Evolutionary conservation across 768 basidiomycete genomes (phyloP), one percentile per base, ranked within the genome.

Genomic region (Pleurotus ostreatus): DNA sequence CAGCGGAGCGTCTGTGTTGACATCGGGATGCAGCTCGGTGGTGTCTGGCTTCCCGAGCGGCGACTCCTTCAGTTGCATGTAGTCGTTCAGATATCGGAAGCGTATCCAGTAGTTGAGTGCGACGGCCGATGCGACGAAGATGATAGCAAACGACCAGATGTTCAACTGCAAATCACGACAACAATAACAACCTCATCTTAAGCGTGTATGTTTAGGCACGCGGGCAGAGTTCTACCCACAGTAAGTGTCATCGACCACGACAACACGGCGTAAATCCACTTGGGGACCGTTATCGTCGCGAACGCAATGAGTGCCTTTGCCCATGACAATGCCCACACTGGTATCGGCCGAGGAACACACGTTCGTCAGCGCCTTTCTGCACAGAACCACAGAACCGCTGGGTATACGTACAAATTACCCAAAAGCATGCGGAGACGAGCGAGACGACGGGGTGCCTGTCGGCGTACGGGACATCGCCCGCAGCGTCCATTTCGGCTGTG

Each of bases 161-260:
- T 92, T 92, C 46, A 98, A 81, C 85, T 95, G 39, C 11, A 44
- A 15, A 43, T 13, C 41, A 16, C 56, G 20, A 25, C 34, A 48
- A n/a, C 22, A 49, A 46, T 4, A 11, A 34, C 9, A 34, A 34
- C 9, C 30, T 11, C 8, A 34, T 9, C 30, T 34, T 34, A 58
- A 44, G 16, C 55, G 48, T 5, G 55, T 57, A 55, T 58, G 23
- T 47, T 25, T 46, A 53, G 9, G 20, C 26, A 30, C 51, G 38
- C 46, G 20, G 30, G 38, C 6, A 15, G 53, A 57, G 5, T 20
- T 22, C 30, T 12, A 64, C 83, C 46, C 65, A 92, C 92, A 55
- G 91, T 93, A 61, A 94, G 75, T 1, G 92, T 94, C 82, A 94
- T 85, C 4, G 92, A 92, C 66, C 93, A 94, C 9, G 91, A 92